Evolutionary conservation across 2,329 filamentous ascomycete genomes (phyloP).

Genomic region (Trichoderma atroviride): DNA sequence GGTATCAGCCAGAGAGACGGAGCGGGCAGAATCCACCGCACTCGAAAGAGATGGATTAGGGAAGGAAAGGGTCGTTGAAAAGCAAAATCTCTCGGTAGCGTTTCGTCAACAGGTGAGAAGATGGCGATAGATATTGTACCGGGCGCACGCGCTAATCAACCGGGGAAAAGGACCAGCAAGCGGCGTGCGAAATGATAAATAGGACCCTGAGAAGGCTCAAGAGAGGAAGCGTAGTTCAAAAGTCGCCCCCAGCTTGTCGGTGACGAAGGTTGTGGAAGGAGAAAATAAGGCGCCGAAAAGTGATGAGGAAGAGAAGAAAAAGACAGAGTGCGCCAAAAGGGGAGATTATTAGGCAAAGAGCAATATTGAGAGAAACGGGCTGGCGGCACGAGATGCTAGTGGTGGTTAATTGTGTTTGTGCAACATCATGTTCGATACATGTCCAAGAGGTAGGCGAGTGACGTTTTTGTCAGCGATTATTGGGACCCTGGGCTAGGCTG

Average conservation of each 20-base stretch:
- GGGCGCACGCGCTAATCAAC: not conserved
- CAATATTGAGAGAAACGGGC: slow-evolving; percentile 1
- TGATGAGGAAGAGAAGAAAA: not conserved
- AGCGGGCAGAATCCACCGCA: not conserved
- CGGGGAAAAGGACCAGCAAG: not conserved
- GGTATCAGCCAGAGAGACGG: not conserved
- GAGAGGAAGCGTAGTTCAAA: slow-evolving; percentile 4
- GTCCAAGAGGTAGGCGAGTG: not conserved
- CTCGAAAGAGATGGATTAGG: not conserved
- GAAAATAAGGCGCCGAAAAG: not conserved
- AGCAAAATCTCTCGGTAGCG: not conserved
- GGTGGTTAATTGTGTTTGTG: slow-evolving; percentile 6
- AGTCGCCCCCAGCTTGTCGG: slow-evolving; percentile 2
- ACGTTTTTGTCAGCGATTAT: slow-evolving; percentile 11
- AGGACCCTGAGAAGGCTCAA: not conserved
- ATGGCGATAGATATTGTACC: slow-evolving; percentile 4
- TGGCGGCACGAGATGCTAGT: slow-evolving; percentile 1
- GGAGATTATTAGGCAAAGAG: slow-evolving; percentile 17
- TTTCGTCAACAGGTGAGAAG: not conserved
- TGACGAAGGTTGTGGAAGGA: not conserved
- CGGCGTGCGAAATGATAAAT: slow-evolving; percentile 7
- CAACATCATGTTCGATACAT: not conserved
- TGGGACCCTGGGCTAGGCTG: not conserved
- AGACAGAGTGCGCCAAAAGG: not conserved
- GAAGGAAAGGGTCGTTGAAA: not conserved